Percentiles rank a stretch among this genome's conserved stretches.
phyloP scores from a whole-genome alignment of 306 rosid genomes.

The Quercus cerris region DNA sequence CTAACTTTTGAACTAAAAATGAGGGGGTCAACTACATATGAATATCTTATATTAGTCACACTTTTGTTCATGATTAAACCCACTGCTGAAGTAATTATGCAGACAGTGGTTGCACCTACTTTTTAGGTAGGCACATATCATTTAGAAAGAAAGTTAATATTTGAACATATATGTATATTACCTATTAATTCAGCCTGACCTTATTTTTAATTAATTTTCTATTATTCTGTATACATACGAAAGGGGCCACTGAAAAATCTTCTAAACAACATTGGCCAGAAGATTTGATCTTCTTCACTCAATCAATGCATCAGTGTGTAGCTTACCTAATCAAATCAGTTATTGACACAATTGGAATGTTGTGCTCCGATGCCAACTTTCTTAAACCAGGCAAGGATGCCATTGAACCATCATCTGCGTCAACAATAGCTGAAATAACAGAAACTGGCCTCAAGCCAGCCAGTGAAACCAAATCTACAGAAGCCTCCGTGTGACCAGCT shows the following conservation, averaged over 20 bases:
- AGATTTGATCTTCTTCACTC: not conserved
- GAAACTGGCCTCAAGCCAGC: constrained; percentile 72
- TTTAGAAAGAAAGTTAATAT: not conserved
- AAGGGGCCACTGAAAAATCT: too few relatives aligned
- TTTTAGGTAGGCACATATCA: not conserved
- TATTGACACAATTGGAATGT: constrained; percentile 69
- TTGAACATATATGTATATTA: too few relatives aligned
- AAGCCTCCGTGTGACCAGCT: constrained; percentile 91
- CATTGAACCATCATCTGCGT: constrained; percentile 62
- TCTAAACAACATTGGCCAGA: not conserved
- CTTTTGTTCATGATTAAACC: too few relatives aligned
- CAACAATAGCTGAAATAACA: constrained; percentile 65
- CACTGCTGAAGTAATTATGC: too few relatives aligned
- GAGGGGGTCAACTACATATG: too few relatives aligned
- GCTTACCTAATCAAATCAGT: constrained; percentile 80
- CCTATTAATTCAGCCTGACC: too few relatives aligned
- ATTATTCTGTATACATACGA: too few relatives aligned
- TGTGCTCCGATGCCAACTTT: constrained; percentile 47
- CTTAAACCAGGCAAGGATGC: constrained; percentile 51
- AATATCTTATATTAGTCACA: too few relatives aligned
- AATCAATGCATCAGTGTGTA: not conserved
- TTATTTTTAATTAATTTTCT: too few relatives aligned
- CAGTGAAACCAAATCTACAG: constrained; percentile 65
- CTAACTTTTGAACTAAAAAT: too few relatives aligned
- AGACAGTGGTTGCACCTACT: too few relatives aligned